A percentile compares a stretch with the other conserved stretches of the same genome.
phyloP scores from a whole-genome alignment of 805 yeast genomes.

The Candida taoyuanica region DNA sequence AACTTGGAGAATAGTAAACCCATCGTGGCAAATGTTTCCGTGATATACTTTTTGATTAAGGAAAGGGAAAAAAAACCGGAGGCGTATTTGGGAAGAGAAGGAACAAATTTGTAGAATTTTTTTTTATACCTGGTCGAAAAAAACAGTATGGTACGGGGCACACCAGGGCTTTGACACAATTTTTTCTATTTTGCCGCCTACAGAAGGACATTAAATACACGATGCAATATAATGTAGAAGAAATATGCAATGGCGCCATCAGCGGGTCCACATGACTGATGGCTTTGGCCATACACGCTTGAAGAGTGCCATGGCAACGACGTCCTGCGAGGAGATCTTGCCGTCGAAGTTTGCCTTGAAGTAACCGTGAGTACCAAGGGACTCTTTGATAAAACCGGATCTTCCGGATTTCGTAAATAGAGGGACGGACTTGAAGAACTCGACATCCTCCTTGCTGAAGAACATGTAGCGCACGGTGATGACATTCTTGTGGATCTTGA shows the following conservation, averaged over 20 bases:
- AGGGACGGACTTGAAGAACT: conserved; percentile 87
- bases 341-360: conserved; percentile 95
- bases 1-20: conserved; percentile 26
- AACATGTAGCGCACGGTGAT: conserved; percentile 97
- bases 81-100: conserved; percentile 1
- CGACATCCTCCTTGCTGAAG: conserved; percentile 85
- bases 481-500: conserved; percentile 88
- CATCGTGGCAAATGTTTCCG: conserved; percentile 33
- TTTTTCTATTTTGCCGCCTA: no score
- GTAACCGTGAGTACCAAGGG: conserved; percentile 97
- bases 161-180: conserved; percentile 2
- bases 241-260: no score
- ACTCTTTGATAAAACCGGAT: conserved; percentile 89
- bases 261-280: conserved; percentile 32
- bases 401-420: conserved; percentile 90
- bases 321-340: conserved; percentile 84
- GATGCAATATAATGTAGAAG: no score
- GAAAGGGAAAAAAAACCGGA: conserved; percentile 20
- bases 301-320: conserved; percentile 88
- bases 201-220: conserved; percentile 3
- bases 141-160: conserved; percentile 8
- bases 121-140: background rate
- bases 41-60: conserved; percentile 29
- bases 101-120: conserved; percentile 9
- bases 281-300: conserved; percentile 88